Conservation (phyloP, 345 rosid species). For the sweet orange (Citrus sinensis) region DNA sequence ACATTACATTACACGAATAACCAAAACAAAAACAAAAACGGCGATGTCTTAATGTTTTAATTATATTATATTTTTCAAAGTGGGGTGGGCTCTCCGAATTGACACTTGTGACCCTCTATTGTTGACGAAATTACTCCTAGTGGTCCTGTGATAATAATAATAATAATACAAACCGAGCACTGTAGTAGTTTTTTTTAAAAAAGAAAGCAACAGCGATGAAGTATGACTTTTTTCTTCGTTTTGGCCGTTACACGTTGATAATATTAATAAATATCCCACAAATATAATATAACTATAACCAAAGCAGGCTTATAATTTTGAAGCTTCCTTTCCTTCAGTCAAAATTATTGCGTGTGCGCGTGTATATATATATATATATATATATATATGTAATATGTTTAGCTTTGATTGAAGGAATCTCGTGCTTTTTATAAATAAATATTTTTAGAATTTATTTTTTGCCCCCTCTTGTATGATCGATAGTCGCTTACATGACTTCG, state of each 20-base stretch:
- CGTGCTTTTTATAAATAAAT: no score
- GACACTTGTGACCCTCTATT: not conserved
- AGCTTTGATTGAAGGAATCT: not conserved
- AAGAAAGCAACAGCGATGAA: not conserved
- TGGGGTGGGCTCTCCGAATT: not conserved
- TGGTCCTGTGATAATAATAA: not conserved
- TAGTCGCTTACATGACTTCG: not conserved
- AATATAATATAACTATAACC: no score
- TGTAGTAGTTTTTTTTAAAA: not conserved
- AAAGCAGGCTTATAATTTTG: not conserved
- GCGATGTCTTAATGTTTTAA: not conserved
- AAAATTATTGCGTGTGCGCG: no score
- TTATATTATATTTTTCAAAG: no score
- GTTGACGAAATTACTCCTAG: not conserved
- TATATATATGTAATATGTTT: no score
- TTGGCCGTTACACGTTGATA: not conserved
- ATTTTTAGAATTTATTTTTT: no score
- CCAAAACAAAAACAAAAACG: not conserved
- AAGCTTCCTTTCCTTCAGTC: not conserved
- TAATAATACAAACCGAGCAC: no score
- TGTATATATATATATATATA: no score
- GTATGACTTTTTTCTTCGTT: not conserved
- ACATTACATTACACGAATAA: conserved; percentile 4
- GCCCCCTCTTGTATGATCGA: fast-evolving
- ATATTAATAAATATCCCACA: not conserved